Conservation (phyloP, 2,329 filamentous ascomycete genomes). For the Cercospora zeae-maydis region DNA sequence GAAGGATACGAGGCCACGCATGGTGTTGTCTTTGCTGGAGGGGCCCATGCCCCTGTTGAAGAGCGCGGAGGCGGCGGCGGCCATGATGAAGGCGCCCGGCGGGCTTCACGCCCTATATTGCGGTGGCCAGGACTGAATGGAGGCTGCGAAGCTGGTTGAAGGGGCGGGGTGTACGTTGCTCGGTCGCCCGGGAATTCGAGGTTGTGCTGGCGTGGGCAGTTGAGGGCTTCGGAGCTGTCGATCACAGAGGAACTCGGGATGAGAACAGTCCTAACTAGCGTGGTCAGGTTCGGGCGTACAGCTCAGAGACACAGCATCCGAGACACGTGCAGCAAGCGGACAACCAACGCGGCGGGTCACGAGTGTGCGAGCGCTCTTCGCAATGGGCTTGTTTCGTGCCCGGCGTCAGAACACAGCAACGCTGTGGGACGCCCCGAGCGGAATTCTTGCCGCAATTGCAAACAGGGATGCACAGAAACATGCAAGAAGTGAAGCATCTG, state of each 20-base stretch:
- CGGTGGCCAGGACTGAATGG: constrained; percentile 11
- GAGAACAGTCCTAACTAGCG: not conserved
- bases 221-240: constrained; percentile 7
- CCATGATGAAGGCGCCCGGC: constrained; percentile 30
- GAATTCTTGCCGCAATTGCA: not conserved
- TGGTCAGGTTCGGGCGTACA: not conserved
- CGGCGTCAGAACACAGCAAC: not conserved
- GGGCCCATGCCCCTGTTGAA: constrained; percentile 36
- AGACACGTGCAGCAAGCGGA: not conserved
- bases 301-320: not conserved
- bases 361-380: not conserved
- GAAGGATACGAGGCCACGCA: constrained; percentile 83
- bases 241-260: constrained; percentile 1
- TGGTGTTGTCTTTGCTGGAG: constrained; percentile 37
- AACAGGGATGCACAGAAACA: not conserved
- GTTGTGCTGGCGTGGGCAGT: not conserved
- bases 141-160: not conserved
- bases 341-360: not conserved
- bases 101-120: constrained; percentile 19
- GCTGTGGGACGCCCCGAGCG: not conserved
- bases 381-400: not conserved
- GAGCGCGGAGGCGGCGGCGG: constrained; percentile 35
- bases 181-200: not conserved
- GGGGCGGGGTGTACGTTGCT: not conserved
- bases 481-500: not conserved